Conservation (phyloP, 768 basidiomycete genomes). For the Imleria badia region DNA sequence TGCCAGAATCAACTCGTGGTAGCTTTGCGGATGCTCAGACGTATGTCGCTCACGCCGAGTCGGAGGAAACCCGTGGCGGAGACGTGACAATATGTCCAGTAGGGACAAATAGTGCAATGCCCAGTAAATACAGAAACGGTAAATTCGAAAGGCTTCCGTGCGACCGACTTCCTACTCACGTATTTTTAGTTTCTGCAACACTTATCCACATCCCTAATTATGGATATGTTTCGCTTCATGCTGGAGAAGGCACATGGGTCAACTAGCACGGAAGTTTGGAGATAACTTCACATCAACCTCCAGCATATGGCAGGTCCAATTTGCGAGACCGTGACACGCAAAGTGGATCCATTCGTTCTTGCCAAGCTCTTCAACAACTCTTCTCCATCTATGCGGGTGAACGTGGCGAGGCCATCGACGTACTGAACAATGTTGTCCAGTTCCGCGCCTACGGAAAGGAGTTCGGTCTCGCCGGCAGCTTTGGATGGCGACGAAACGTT, state of each 20-base stretch:
- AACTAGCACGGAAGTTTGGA: slow-evolving; percentile 78
- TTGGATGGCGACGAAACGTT: too few species aligned
- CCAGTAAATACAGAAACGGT: slow-evolving; percentile 89
- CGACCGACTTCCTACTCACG: neutral
- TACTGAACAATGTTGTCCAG: too few species aligned
- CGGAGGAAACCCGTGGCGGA: slow-evolving; percentile 43
- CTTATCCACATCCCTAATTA: slow-evolving; percentile 70
- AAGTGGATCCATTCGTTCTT: too few species aligned
- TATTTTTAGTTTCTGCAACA: slow-evolving; percentile 64
- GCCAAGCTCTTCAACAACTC: too few species aligned
- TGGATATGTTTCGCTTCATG: slow-evolving; percentile 81
- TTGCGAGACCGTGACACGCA: too few species aligned
- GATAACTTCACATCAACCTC: slow-evolving; percentile 32
- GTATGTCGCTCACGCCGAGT: neutral
- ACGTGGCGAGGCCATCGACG: too few species aligned
- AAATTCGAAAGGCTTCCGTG: slow-evolving; percentile 13
- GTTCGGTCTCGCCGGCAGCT: too few species aligned
- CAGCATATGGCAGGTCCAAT: slow-evolving; percentile 55
- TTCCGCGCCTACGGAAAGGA: too few species aligned
- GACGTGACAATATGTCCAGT: slow-evolving; percentile 73
- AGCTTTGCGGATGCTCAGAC: slow-evolving; percentile 42
- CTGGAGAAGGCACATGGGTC: slow-evolving; percentile 94
- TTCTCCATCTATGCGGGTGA: too few species aligned
- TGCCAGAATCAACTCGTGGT: slow-evolving; percentile 32
- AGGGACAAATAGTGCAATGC: slow-evolving; percentile 87